Percentiles rank a stretch among this genome's conserved stretches.
Evolutionary conservation across 2,329 filamentous ascomycete genomes (phyloP).

Genomic region (Paracamarosporium sp.): DNA sequence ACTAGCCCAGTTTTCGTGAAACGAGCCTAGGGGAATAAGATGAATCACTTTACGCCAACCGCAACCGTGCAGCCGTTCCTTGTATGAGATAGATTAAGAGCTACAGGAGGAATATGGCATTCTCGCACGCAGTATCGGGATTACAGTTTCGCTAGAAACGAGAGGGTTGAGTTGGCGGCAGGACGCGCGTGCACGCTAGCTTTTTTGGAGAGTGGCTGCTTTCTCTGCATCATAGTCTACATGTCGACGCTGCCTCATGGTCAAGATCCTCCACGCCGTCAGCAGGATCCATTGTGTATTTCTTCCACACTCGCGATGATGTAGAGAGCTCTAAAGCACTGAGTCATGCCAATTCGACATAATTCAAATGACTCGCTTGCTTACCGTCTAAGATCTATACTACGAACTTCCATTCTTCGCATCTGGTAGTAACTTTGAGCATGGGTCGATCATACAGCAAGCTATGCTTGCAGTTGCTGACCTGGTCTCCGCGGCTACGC

Average conservation of each 20-base stretch:
- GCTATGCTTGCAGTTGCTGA: background rate
- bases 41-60: background rate
- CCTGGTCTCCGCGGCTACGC: background rate
- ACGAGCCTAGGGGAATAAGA: background rate
- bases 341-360: background rate
- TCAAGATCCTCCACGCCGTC: background rate
- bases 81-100: background rate
- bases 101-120: background rate
- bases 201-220: background rate
- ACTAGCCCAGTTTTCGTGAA: background rate
- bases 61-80: background rate
- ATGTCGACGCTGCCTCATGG: background rate
- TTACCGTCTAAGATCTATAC: background rate
- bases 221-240: background rate
- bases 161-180: background rate
- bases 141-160: background rate
- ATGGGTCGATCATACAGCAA: background rate
- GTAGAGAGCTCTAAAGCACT: background rate
- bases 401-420: background rate
- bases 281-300: background rate
- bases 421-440: background rate
- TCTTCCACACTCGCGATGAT: background rate
- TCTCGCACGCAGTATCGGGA: background rate
- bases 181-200: background rate
- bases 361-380: background rate